Base-by-base conservation (phyloP, 2,329 filamentous ascomycete genomes). In the Aspergillus oerlinghausenensis region DNA sequence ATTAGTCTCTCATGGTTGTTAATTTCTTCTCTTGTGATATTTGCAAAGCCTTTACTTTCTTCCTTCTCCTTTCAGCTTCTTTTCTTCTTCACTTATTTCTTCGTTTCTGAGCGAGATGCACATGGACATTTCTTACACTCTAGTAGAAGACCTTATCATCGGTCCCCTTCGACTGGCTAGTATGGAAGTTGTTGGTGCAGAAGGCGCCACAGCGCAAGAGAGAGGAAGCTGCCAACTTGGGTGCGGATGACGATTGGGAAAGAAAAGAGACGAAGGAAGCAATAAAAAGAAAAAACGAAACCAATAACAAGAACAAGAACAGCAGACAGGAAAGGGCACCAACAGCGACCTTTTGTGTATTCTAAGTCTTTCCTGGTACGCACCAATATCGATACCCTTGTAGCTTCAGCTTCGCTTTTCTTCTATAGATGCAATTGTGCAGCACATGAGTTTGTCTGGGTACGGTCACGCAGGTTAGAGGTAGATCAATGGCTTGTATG, bases 331-430 rank as follows among this genome's bases (percentile, higher is more conserved):
- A 23, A 26, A 55, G 49, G 29, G 35, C 51, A 43, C 51, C 50
- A 40, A 23, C 49, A 35, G 28, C 32, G 25, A 53, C 35, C 50
- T 52, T 60, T 68, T 63, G 63, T 71, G 67, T 69, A 70, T 60
- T 67, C 63, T 70, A 69, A 55, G 58, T 60, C 57, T 51, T 55
- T 50, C 59, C 54, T 56, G 57, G 60, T 61, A 64, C 64, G 67
- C 62, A 63, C 63, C 65, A 67, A 68, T 65, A 70, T 70, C 68
- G 69, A 71, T 71, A 71, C 68, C 69, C 69, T 70, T 66, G 60
- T 65, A 69, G 60, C 62, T 65, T 61, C 55, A 52, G 57, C 52
- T 65, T 59, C 32, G n/a, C 55, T 52, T 48, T 49, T 49, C 42
- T 19, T 35, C 51, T 48, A 7, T 23, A 7, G 11, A 7, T 26